These are phyloP conservation scores for Syncephalastrum monosporum DNA, from an alignment of 371 early-diverging fungal species.

Conservation along the genomic window DNA sequence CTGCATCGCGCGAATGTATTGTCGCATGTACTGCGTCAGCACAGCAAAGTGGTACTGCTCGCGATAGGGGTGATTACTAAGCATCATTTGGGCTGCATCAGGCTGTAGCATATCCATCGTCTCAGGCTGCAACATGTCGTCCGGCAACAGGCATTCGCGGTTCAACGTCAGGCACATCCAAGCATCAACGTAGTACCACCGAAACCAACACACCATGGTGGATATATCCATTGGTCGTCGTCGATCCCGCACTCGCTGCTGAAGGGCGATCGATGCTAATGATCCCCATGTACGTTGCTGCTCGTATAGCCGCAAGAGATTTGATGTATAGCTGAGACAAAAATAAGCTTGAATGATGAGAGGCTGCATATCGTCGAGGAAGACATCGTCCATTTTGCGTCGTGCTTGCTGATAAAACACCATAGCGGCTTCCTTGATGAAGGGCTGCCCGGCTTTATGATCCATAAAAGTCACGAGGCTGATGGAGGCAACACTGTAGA, in stretches of 20 bases:
- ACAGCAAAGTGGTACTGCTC: conserved; percentile 27
- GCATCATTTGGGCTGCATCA: not conserved
- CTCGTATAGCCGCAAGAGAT: conserved; percentile 19
- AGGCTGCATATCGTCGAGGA: conserved; percentile 15
- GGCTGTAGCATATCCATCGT: not conserved
- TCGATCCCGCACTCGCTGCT: conserved; percentile 9
- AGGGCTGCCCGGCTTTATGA: conserved; percentile 15
- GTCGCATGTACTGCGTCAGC: conserved; percentile 36
- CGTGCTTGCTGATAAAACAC: conserved; percentile 31
- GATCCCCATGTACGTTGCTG: conserved; percentile 24
- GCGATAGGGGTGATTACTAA: not conserved
- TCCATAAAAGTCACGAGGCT: conserved; percentile 27
- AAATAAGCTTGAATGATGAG: conserved; percentile 18
- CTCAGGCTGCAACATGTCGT: conserved; percentile 15
- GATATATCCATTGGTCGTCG: not conserved
- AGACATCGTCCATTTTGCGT: conserved; percentile 27
- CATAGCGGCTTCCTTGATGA: conserved; percentile 23
- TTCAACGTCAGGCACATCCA: conserved; percentile 38
- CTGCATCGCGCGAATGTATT: conserved; percentile 32
- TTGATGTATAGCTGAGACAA: conserved; percentile 23
- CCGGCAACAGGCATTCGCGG: conserved; percentile 31
- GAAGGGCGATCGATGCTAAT: conserved; percentile 20
- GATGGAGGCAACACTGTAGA: conserved; percentile 29
- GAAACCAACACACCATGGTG: conserved; percentile 20
- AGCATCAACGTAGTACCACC: conserved; percentile 46